Percentiles rank a stretch among this genome's conserved stretches.
Conservation (phyloP, 2,329 filamentous ascomycete genomes). For the Eutypella sp. region DNA sequence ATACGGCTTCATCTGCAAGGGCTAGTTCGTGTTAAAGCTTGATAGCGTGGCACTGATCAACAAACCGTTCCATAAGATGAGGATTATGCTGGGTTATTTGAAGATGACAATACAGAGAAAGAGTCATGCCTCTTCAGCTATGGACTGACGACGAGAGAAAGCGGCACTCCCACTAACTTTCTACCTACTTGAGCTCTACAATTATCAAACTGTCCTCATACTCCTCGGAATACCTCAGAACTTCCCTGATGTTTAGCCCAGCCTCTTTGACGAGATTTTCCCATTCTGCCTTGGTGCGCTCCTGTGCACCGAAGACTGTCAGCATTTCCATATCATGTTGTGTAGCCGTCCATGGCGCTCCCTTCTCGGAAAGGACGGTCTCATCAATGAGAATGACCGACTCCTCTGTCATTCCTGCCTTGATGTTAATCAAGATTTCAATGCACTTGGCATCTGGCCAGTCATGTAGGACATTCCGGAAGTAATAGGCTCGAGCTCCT, state of each 20-base stretch:
- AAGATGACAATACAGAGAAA: background rate
- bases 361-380: slow-evolving; percentile 6
- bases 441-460: slow-evolving; percentile 7
- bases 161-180: background rate
- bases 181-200: background rate
- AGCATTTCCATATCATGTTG: slow-evolving; percentile 1
- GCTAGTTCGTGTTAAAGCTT: no score
- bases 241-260: background rate
- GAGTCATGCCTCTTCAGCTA: background rate
- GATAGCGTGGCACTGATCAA: no score
- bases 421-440: slow-evolving; percentile 7
- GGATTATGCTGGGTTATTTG: background rate
- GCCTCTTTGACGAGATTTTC: background rate
- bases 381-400: slow-evolving; percentile 13
- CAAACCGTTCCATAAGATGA: no score
- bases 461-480: slow-evolving; percentile 12
- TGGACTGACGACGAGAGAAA: no score
- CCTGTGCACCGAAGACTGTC: background rate
- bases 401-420: slow-evolving; percentile 8
- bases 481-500: slow-evolving; percentile 13
- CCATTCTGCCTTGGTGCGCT: background rate
- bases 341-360: background rate
- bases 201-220: slow-evolving; percentile 1
- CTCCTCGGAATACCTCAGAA: background rate
- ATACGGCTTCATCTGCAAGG: no score